Evolutionary conservation across 495 filamentous ascomycete genomes (phyloP), one percentile per base, ranked within the genome.

Genomic region (Xeromyces bisporus): DNA sequence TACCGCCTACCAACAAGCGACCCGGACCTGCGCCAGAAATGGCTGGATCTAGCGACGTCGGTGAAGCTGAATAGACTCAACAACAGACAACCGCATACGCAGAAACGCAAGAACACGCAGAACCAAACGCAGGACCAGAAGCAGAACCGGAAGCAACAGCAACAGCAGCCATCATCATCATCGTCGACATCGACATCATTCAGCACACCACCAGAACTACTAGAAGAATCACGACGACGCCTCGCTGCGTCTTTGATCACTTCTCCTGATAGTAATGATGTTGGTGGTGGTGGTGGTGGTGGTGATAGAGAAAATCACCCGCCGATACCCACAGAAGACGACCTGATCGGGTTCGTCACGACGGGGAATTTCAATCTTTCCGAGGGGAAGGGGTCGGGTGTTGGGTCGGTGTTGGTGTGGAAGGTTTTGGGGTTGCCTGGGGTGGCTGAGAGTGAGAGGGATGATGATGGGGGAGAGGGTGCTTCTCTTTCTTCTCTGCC

Each of bases 341-440:
- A 93, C 44, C 58, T 94, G 17, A 78, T 97, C 23, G 89, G 89
- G 0, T 97, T 93, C 47, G 75, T 94, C 13, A 93, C 84, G 14
- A 79, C 75, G 2, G 89, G 87, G 2, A 77, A 79, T 30, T 93
- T 77, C 39, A 80, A 80, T 39, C 61, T 94, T 2, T 73, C 71
- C 4, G 71, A 84, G 35, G 89, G 87, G 1, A 66, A 64, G 43
- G 76, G 73, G 0, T 74, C 75, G 14, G 86, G 75, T 0, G 64
- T 97, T 35, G 89, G 80, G 0, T 74, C 66, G 11, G 51, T 94
- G 13, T 53, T 68, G 2, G 53, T 85, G 2, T 55, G 46, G 3
- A 80, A 68, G 53, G 69, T 77, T 15, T 38, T 48, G 29, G 18
- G 18, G n/a, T n/a, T n/a, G n/a, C n/a, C n/a, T 9, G 13, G 29